Evolutionary conservation across 257 asterid genomes (phyloP).

Genomic region (Solanum clarkiae): DNA sequence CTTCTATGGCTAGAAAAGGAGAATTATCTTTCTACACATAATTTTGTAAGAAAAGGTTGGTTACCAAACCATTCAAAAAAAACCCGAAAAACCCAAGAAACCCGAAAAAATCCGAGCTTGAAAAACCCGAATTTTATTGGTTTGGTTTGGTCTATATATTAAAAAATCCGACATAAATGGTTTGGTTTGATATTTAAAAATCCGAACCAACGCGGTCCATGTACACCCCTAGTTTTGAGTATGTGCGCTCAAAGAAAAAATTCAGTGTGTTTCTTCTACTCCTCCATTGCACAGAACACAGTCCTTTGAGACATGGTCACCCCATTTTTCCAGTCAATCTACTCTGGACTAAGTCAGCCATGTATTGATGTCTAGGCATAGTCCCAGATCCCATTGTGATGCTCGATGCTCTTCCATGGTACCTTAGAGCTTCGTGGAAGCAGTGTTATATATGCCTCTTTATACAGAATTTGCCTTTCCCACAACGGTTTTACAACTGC

Average conservation of each 20-base stretch:
- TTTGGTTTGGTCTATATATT: too few relatives aligned
- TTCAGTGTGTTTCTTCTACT: background rate
- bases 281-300: background rate
- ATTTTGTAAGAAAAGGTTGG: too few relatives aligned
- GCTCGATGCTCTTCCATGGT: background rate
- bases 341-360: background rate
- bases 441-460: background rate
- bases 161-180: too few relatives aligned
- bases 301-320: background rate
- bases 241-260: background rate
- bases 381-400: background rate
- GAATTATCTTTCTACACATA: too few relatives aligned
- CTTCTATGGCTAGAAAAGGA: too few relatives aligned
- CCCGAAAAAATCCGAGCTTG: too few relatives aligned
- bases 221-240: background rate
- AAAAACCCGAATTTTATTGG: too few relatives aligned
- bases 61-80: too few relatives aligned
- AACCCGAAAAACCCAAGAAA: too few relatives aligned
- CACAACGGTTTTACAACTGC: background rate
- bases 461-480: background rate
- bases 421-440: background rate
- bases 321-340: background rate
- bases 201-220: too few relatives aligned
- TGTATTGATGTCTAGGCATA: background rate
- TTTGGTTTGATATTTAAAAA: too few relatives aligned